A percentile compares a stretch with the other conserved stretches of the same genome.
Conservation (phyloP, 192 early-diverging fungal species). For the Linderina pennispora region DNA sequence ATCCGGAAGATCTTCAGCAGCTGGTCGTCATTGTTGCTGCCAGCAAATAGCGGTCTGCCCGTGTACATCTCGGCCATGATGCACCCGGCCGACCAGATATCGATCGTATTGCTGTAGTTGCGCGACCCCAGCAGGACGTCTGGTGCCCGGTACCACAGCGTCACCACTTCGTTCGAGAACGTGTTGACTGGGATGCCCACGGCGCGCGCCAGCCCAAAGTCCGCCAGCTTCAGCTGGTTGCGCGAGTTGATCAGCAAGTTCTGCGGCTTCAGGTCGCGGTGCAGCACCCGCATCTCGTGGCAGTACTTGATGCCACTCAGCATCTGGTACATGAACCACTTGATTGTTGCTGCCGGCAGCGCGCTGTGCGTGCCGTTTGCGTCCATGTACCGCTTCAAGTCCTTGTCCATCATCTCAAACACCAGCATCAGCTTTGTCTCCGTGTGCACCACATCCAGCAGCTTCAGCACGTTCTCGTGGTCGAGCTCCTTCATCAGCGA, state of each 20-base stretch:
- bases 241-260: constrained; percentile 76
- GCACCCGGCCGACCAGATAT: constrained; percentile 97
- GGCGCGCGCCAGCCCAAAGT: constrained; percentile 78
- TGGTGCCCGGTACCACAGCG: constrained; percentile 96
- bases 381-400: constrained; percentile 85
- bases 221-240: constrained; percentile 77
- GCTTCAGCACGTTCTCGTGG: constrained; percentile 84
- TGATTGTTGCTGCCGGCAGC: constrained; percentile 58
- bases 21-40: constrained; percentile 77
- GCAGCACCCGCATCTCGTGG: constrained; percentile 78
- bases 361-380: constrained; percentile 56
- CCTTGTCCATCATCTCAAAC: constrained; percentile 85
- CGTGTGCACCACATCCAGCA: constrained; percentile 79
- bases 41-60: constrained; percentile 74
- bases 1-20: constrained; percentile 71
- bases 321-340: constrained; percentile 78
- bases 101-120: constrained; percentile 92
- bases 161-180: constrained; percentile 98
- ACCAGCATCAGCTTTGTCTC: constrained; percentile 81
- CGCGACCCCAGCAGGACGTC: constrained; percentile 95
- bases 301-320: constrained; percentile 78
- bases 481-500: constrained; percentile 95
- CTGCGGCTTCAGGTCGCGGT: constrained; percentile 83
- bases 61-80: constrained; percentile 95
- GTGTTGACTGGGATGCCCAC: constrained; percentile 87